These are phyloP conservation scores for Cercospora zeina DNA, from an alignment of 2,329 filamentous ascomycete species.

Conservation along the genomic window DNA sequence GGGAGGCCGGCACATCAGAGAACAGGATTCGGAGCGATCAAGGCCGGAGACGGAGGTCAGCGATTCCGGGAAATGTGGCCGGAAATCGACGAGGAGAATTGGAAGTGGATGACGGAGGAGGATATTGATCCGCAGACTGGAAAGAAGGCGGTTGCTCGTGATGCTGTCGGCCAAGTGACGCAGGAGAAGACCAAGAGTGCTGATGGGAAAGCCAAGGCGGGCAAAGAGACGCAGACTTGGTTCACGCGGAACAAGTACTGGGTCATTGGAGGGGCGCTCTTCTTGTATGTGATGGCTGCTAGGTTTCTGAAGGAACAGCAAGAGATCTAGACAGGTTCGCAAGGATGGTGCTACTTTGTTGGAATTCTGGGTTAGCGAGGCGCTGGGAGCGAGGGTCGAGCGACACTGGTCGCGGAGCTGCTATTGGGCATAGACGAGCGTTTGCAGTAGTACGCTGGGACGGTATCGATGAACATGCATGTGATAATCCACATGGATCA, in stretches of 20 bases:
- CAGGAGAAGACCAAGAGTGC: conserved; percentile 61
- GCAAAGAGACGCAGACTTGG: conserved; percentile 81
- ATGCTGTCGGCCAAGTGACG: conserved; percentile 64
- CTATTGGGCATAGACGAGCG: neutral
- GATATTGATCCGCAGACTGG: conserved; percentile 78
- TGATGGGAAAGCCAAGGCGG: conserved; percentile 73
- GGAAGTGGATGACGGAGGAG: conserved; percentile 84
- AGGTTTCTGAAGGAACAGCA: conserved; percentile 63
- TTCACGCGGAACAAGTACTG: conserved; percentile 75
- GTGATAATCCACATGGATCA: neutral
- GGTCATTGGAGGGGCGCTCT: conserved; percentile 67
- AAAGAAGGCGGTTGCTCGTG: conserved; percentile 44
- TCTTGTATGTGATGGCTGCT: conserved; percentile 80
- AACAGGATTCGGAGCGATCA: conserved; percentile 76
- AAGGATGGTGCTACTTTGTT: neutral
- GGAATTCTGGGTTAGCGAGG: neutral
- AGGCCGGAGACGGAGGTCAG: conserved; percentile 85
- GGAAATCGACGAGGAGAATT: conserved; percentile 84
- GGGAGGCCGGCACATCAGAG: conserved; percentile 41
- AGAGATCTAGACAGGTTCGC: conserved; percentile 10
- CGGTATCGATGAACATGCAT: neutral
- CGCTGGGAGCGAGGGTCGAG: neutral
- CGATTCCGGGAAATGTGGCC: conserved; percentile 91
- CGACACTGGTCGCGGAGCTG: neutral
- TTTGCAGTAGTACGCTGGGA: neutral